Evolutionary conservation across 1,139 yeast genomes (phyloP).

Genomic region (Yamadazyma dendronema): DNA sequence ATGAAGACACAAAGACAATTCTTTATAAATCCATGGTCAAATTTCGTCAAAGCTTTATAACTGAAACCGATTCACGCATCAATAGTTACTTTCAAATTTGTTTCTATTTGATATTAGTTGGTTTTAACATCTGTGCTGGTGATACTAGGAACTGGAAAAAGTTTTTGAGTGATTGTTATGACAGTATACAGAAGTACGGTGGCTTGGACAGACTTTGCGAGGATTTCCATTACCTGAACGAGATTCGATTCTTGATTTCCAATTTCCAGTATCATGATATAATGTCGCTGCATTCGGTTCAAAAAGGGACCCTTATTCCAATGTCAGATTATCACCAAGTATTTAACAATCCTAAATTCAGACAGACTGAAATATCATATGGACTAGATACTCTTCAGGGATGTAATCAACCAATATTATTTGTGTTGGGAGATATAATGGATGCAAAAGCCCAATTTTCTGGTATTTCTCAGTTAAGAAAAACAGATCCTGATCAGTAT

Average conservation of each 20-base stretch:
- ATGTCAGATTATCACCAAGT: conserved; percentile 15
- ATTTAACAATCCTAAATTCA: conserved; percentile 7
- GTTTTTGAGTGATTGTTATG: conserved; percentile 26
- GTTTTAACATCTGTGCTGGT: conserved; percentile 36
- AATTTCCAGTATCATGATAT: conserved; percentile 24
- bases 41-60: conserved; percentile 2
- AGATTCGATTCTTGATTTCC: conserved; percentile 19
- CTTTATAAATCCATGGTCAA: conserved; percentile 6
- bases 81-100: conserved; percentile 21
- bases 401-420: conserved; percentile 19
- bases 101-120: conserved; percentile 23
- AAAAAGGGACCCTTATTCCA: conserved; percentile 18
- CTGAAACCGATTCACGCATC: conserved; percentile 2
- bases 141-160: conserved; percentile 38
- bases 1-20: conserved; percentile 7
- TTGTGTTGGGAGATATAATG: conserved; percentile 21
- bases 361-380: conserved; percentile 10
- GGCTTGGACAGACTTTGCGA: conserved; percentile 36
- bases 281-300: conserved; percentile 17
- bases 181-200: conserved; percentile 51
- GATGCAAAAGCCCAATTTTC: conserved; percentile 11
- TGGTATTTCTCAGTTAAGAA: too few relatives aligned
- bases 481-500: neutral
- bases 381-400: conserved; percentile 26
- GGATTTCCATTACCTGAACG: conserved; percentile 20